These are phyloP conservation scores for Abrus pulchellus DNA, from an alignment of 306 rosid genomes.

Conservation along the genomic window DNA sequence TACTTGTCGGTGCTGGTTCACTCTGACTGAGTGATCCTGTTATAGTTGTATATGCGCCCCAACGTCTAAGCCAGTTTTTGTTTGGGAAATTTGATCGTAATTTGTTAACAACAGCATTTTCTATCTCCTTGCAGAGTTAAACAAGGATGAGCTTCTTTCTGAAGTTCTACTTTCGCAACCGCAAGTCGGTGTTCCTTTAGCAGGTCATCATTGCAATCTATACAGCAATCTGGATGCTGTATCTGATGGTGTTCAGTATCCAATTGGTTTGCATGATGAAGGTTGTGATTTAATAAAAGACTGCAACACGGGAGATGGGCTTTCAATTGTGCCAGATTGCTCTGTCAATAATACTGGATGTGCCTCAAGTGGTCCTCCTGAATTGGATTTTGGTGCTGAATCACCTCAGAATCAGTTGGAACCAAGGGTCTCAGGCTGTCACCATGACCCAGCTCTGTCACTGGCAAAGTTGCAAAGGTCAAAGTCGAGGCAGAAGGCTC, in stretches of 20 bases:
- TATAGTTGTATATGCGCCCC: neutral
- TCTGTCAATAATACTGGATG: constrained; percentile 55
- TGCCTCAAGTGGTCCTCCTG: constrained; percentile 54
- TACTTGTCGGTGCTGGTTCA: neutral
- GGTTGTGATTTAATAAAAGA: constrained; percentile 43
- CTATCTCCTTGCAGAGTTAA: constrained; percentile 59
- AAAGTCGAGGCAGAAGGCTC: constrained; percentile 86
- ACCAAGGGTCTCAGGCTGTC: constrained; percentile 49
- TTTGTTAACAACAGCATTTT: neutral
- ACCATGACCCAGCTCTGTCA: constrained; percentile 70
- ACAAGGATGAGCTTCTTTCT: constrained; percentile 57
- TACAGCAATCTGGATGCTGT: constrained; percentile 53
- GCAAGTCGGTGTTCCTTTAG: constrained; percentile 53
- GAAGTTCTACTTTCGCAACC: constrained; percentile 55
- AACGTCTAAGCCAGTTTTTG: constrained; percentile 23
- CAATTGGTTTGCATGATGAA: constrained; percentile 49
- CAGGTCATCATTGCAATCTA: constrained; percentile 49
- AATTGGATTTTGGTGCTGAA: constrained; percentile 47
- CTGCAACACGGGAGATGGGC: constrained; percentile 42
- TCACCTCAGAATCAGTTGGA: constrained; percentile 63
- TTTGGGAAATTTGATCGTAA: constrained; percentile 18
- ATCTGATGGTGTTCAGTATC: constrained; percentile 45
- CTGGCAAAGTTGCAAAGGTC: constrained; percentile 85
- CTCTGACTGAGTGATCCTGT: neutral
- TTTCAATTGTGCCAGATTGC: constrained; percentile 54